phyloP scores from a whole-genome alignment of 768 basidiomycete species.

The Mycena leptocephala region DNA sequence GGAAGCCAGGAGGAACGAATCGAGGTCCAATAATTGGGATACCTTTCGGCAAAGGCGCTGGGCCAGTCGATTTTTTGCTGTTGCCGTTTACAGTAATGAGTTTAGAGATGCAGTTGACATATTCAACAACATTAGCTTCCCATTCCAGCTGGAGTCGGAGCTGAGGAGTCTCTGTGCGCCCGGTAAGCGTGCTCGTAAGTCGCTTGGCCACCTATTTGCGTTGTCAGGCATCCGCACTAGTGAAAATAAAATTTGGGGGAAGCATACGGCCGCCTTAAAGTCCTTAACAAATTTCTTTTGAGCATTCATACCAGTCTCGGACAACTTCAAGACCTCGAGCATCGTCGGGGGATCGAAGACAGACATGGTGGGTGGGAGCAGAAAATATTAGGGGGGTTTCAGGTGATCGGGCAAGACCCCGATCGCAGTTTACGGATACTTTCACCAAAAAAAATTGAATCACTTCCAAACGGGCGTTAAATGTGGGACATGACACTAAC shows the following conservation, averaged over 20 bases:
- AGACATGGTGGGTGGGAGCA: background rate
- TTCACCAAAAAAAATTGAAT: too few species aligned
- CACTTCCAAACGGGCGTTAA: background rate
- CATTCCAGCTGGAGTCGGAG: conserved; percentile 35
- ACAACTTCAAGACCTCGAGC: background rate
- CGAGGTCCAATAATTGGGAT: conserved; percentile 41
- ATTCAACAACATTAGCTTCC: conserved; percentile 40
- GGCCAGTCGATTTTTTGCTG: background rate
- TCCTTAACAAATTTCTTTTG: background rate
- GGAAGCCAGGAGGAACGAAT: conserved; percentile 39
- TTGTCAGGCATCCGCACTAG: background rate
- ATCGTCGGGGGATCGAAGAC: background rate
- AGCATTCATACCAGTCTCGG: background rate
- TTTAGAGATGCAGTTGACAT: conserved; percentile 36
- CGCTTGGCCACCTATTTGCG: background rate
- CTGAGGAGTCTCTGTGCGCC: background rate
- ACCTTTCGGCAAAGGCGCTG: background rate
- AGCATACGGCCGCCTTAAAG: background rate
- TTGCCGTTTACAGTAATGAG: conserved; percentile 17
- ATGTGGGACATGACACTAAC: too few species aligned
- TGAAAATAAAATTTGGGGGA: background rate
- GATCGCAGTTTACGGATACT: background rate
- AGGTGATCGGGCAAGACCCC: background rate
- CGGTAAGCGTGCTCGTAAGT: background rate
- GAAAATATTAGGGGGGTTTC: background rate